A percentile compares a stretch with the other conserved stretches of the same genome.
phyloP scores from a whole-genome alignment of 495 filamentous ascomycete species.

The Talaromyces stipitatus region DNA sequence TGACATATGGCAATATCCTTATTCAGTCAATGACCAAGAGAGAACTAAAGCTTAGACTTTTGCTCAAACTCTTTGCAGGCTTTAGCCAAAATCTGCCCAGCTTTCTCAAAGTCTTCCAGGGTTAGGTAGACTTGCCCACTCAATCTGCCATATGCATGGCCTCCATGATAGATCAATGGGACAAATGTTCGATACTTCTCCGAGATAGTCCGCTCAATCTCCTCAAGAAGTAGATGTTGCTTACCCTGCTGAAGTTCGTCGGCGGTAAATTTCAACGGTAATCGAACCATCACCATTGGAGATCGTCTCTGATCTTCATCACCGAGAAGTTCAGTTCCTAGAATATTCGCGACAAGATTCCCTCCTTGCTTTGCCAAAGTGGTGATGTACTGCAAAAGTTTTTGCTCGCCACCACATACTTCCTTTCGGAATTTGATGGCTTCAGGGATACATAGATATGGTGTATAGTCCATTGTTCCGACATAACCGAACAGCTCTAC shows the following conservation, averaged over 20 bases:
- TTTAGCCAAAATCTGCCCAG: slow-evolving; percentile 44
- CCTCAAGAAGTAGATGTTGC: slow-evolving; percentile 30
- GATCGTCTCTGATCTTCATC: slow-evolving; percentile 21
- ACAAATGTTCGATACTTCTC: slow-evolving; percentile 59
- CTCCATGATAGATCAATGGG: slow-evolving; percentile 47
- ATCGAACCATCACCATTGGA: slow-evolving; percentile 53
- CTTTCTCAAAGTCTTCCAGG: slow-evolving; percentile 62
- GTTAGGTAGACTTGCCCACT: slow-evolving; percentile 73
- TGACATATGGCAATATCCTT: too few species aligned
- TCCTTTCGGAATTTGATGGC: slow-evolving; percentile 54
- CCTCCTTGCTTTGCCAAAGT: slow-evolving; percentile 50
- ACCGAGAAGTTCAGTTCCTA: slow-evolving; percentile 57
- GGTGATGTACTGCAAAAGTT: slow-evolving; percentile 46
- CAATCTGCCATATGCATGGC: slow-evolving; percentile 54
- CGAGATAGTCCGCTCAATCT: slow-evolving; percentile 47
- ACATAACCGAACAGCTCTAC: slow-evolving; percentile 63
- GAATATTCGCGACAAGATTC: slow-evolving; percentile 40
- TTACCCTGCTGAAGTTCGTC: slow-evolving; percentile 18
- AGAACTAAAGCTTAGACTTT: background rate
- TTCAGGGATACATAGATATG: slow-evolving; percentile 58
- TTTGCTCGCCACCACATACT: slow-evolving; percentile 60
- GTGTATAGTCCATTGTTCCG: slow-evolving; percentile 57
- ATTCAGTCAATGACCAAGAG: slow-evolving; percentile 13
- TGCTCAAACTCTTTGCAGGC: slow-evolving; percentile 42
- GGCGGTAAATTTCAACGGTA: slow-evolving; percentile 45